Evolutionary conservation across 2,329 filamentous ascomycete genomes (phyloP).

Genomic region (Ophiosphaerella narmari): DNA sequence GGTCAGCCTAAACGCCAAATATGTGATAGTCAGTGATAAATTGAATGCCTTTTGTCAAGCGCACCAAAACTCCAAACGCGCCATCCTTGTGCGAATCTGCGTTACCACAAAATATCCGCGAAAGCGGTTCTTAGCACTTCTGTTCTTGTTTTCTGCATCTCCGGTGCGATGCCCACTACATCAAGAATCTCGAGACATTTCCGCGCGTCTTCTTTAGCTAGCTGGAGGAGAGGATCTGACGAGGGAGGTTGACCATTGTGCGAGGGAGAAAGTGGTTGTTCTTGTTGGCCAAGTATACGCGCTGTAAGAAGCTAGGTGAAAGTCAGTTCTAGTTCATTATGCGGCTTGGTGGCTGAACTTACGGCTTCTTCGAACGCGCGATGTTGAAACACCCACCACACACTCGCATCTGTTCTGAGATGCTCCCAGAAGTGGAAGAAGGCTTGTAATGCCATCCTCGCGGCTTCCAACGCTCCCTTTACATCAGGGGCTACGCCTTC

Average conservation of each 20-base stretch:
- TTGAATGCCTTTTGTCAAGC: too few relatives aligned
- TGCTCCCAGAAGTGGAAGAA: constrained; percentile 75
- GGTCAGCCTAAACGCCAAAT: too few relatives aligned
- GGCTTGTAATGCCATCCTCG: constrained; percentile 72
- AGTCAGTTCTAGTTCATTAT: background rate
- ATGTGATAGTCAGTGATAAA: too few relatives aligned
- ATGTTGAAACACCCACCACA: constrained; percentile 87
- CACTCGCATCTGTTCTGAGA: constrained; percentile 72
- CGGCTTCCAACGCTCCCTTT: constrained; percentile 72
- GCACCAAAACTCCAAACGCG: too few relatives aligned
- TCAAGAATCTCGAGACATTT: constrained; percentile 54
- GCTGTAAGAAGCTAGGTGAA: constrained; percentile 44
- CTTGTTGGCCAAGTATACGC: constrained; percentile 44
- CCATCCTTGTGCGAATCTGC: too few relatives aligned
- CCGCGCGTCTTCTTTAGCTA: constrained; percentile 50
- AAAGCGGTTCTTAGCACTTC: constrained; percentile 53
- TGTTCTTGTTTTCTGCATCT: constrained; percentile 55
- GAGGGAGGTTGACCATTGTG: constrained; percentile 31
- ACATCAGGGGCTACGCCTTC: constrained; percentile 61
- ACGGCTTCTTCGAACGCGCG: constrained; percentile 77
- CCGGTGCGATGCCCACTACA: constrained; percentile 49
- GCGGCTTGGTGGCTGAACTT: constrained; percentile 50
- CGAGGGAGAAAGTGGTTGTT: constrained; percentile 34
- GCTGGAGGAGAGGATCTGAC: constrained; percentile 40
- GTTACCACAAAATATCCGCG: constrained; percentile 46